Evolutionary conservation across 2,329 filamentous ascomycete species (phyloP), one percentile per base, ranked within the genome.

Genomic region (Corniculantispora saksenae): DNA sequence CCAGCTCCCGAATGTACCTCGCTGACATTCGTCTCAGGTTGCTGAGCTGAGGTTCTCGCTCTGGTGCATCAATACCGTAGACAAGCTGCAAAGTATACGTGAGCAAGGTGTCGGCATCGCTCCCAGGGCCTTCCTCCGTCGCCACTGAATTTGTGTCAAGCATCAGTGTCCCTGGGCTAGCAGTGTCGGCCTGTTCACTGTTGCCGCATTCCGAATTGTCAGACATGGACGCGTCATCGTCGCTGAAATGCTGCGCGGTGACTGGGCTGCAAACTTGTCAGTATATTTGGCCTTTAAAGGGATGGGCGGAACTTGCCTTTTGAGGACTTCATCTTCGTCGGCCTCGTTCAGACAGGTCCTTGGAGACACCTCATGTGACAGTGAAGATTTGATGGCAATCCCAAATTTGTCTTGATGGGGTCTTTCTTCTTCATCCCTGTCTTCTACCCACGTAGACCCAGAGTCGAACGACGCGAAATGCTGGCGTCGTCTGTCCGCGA

Each of bases 401-500:
- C 23, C 29, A 2, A 55, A 25, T 12, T 40, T 56, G 8, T 47
- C 51, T 12, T 47, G 35, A 15, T 19, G 32, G 23, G 21, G 1
- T 15, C 23, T 43, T 3, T 43, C 27, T 65, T 66, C 66, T 47
- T 78, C 75, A 43, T 76, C 74, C 9, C 78, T 75, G 38, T 78
- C 75, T 45, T 78, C 77, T 47, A 78, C 74, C 66, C 76, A 77
- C 0, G 77, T 78, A 17, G 76, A 79, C 32, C 77, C 78, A 3
- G 77, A 79, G 2, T 74, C 76, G 25, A 62, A 77, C 0, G 74
- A 77, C 0, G 77, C 48, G 72, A 71, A 61, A 74, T 71, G 21
- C 72, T 70, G 65, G 27, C 74, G 73, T 7, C 67, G 51, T 12
- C 45, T 54, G 10, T 50, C 53, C 13, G 23, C 38, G 5, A 43